phyloP scores from a whole-genome alignment of 208 protist genomes.

The Wallacemonas sp. region DNA sequence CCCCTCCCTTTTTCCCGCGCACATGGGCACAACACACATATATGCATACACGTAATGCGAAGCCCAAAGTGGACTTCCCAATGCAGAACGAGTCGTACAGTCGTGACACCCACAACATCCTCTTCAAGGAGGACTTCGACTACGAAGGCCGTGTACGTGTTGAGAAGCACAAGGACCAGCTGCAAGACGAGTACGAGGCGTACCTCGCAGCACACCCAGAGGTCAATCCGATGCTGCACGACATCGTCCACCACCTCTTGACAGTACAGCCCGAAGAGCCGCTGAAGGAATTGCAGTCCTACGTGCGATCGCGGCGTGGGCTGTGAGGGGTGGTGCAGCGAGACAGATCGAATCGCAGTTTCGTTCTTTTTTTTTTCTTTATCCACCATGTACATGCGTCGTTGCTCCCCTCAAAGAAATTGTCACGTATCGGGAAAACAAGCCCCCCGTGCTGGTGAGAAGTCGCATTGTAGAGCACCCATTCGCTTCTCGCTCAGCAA shows the following conservation, averaged over 20 bases:
- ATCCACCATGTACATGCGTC: no score
- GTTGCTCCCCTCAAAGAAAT: no score
- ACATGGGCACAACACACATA: no score
- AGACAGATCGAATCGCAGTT: not conserved
- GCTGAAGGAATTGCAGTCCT: conserved; percentile 54
- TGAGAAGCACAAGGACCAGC: conserved; percentile 58
- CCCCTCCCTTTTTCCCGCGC: no score
- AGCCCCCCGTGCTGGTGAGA: no score
- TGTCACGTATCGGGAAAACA: no score
- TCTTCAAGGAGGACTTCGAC: conserved; percentile 61
- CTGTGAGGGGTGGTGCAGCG: conserved; percentile 1
- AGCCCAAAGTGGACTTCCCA: not conserved
- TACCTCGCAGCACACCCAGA: conserved; percentile 70
- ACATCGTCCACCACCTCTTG: conserved; percentile 67
- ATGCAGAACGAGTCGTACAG: not conserved
- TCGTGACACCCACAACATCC: not conserved
- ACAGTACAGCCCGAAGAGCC: conserved; percentile 60
- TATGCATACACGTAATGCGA: no score
- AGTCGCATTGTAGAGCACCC: no score
- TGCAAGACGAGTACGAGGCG: conserved; percentile 23
- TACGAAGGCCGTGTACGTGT: conserved; percentile 60
- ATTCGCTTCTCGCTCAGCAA: no score
- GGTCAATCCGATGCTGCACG: conserved; percentile 52
- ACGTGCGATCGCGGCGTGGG: conserved; percentile 36
- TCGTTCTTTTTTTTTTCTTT: conserved; percentile 2